Evolutionary conservation across 2,329 filamentous ascomycete species (phyloP), one percentile per base, ranked within the genome.

Genomic region (Gliomastix tumulicola): DNA sequence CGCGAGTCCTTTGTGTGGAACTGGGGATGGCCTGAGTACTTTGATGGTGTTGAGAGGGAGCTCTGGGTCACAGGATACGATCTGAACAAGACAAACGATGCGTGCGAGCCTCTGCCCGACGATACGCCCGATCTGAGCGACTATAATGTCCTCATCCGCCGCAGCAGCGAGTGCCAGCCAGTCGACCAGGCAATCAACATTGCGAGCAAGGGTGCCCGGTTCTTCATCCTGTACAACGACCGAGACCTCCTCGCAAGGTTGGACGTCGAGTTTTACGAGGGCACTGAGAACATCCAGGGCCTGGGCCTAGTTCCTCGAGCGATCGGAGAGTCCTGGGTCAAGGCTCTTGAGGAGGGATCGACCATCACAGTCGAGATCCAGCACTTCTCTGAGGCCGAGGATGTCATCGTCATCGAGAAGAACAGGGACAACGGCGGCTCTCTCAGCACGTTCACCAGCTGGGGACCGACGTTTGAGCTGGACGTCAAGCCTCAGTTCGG

Each of bases 181-280:
- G 59, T 62, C 3, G 46, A 63, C 10, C 81, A 82, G 59, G 67
- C 66, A 3, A 49, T 58, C 28, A 73, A 76, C 40, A 71, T 71
- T 5, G 68, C 60, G 3, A 65, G 61, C 7, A 65, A 65, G 34
- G 79, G 79, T 10, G 79, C 75, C 34, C 68, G 71, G 49, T 79
- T 80, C 44, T 55, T 83, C 37, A 56, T 83, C 44, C 60, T 79
- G 47, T 82, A 81, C 56, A 81, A 81, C 62, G 56, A 63, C n/a
- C n/a, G n/a, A n/a, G n/a, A n/a, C n/a, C n/a, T n/a, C n/a, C n/a
- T n/a, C n/a, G n/a, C n/a, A n/a, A n/a, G n/a, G n/a, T n/a, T n/a
- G n/a, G n/a, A n/a, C n/a, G n/a, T n/a, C n/a, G n/a, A n/a, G n/a
- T n/a, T n/a, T n/a, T n/a, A n/a, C n/a, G n/a, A n/a, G n/a, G n/a